Percentiles rank a stretch among this genome's conserved stretches.
These are phyloP conservation scores for Tubosaeta sp. DNA, from an alignment of 768 basidiomycete species.

Conservation along the genomic window DNA sequence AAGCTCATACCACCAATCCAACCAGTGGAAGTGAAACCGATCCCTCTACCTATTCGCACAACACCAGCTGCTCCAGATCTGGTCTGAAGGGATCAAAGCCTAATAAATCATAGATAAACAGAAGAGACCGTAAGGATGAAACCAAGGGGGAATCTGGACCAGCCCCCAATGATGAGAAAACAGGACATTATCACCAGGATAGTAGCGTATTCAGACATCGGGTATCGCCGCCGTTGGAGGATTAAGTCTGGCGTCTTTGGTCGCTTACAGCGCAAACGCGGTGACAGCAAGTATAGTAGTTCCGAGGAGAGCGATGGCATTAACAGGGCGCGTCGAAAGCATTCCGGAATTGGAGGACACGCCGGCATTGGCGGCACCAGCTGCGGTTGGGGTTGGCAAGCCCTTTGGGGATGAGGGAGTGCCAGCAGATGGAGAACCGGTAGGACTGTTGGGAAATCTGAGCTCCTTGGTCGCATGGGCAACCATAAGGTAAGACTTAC, in stretches of 20 bases:
- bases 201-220: slow-evolving; percentile 17
- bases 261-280: slow-evolving; percentile 22
- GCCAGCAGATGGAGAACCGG: not conserved
- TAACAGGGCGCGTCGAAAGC: slow-evolving; percentile 22
- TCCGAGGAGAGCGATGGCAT: slow-evolving; percentile 19
- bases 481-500: slow-evolving; percentile 2
- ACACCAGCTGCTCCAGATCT: slow-evolving; percentile 8
- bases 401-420: slow-evolving; percentile 10
- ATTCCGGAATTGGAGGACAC: slow-evolving; percentile 20
- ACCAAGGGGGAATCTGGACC: slow-evolving; percentile 3
- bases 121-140: not conserved
- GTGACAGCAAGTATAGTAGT: slow-evolving; percentile 17
- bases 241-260: slow-evolving; percentile 33
- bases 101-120: slow-evolving; percentile 16
- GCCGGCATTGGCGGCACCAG: slow-evolving; percentile 35
- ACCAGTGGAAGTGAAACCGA: slow-evolving; percentile 13
- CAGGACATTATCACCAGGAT: slow-evolving; percentile 23
- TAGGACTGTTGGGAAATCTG: slow-evolving; percentile 5
- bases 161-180: slow-evolving; percentile 8
- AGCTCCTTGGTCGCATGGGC: not conserved
- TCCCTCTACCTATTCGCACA: slow-evolving; percentile 4
- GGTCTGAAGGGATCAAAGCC: slow-evolving; percentile 4
- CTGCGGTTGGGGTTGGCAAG: slow-evolving; percentile 12
- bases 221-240: slow-evolving; percentile 34
- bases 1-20: slow-evolving; percentile 9